Conservation (phyloP, 2,329 filamentous ascomycete species). For the Colletotrichum sojae region DNA sequence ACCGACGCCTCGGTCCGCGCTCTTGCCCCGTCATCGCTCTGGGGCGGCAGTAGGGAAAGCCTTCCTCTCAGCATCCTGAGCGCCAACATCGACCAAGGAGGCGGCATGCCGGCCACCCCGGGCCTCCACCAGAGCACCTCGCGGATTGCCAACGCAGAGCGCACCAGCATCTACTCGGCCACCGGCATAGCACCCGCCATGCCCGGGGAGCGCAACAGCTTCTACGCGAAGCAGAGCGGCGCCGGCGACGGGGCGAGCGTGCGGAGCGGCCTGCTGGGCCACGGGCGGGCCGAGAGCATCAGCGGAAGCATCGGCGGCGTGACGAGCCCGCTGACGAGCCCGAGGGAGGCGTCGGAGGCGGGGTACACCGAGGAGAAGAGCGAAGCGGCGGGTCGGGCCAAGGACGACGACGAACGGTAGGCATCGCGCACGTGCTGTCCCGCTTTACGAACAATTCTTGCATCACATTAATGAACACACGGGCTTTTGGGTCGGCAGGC, state of each 20-base stretch:
- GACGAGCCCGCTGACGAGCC: conserved; percentile 74
- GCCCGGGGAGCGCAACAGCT: conserved; percentile 83
- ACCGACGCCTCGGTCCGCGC: conserved; percentile 89
- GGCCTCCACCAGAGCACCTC: conserved; percentile 67
- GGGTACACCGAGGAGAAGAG: conserved; percentile 49
- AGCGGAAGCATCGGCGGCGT: conserved; percentile 79
- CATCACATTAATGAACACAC: conserved; percentile 24
- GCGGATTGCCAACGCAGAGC: conserved; percentile 62
- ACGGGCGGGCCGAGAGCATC: conserved; percentile 86
- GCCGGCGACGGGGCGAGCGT: conserved; percentile 81
- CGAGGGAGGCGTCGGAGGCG: conserved; percentile 57
- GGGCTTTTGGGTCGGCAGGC: conserved; percentile 15
- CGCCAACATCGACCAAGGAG: conserved; percentile 71
- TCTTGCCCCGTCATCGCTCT: conserved; percentile 85
- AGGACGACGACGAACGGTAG: conserved; percentile 45
- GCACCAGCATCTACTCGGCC: conserved; percentile 86
- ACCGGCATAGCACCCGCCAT: conserved; percentile 77
- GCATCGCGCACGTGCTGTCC: not conserved
- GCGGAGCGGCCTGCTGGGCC: conserved; percentile 82
- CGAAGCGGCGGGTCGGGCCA: conserved; percentile 49
- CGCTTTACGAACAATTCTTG: conserved; percentile 26
- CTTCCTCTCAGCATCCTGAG: conserved; percentile 85
- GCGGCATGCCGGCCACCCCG: conserved; percentile 60
- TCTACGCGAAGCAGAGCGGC: conserved; percentile 76
- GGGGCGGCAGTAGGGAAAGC: conserved; percentile 85